phyloP scores from a whole-genome alignment of 1,139 yeast species.

The Candida tetrigidarum region DNA sequence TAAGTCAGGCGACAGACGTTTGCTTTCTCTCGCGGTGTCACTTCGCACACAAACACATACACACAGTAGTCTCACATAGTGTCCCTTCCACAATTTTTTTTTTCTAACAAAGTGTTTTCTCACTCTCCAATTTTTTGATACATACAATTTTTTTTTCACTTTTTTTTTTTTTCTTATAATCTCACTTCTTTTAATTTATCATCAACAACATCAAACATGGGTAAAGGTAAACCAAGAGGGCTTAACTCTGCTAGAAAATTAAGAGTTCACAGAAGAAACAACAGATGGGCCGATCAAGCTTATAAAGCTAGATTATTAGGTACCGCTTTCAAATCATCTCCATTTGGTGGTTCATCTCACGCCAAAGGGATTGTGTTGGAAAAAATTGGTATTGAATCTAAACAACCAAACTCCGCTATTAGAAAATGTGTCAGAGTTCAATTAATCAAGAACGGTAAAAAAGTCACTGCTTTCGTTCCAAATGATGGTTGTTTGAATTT shows the following conservation, averaged over 20 bases:
- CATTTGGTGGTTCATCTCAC: conserved; percentile 99
- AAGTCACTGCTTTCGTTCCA: conserved; percentile 99
- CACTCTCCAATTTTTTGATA: too few relatives aligned
- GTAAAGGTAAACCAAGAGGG: conserved; percentile 97
- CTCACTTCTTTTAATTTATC: conserved; percentile 2
- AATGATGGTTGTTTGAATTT: conserved; percentile 99
- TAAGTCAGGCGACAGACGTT: too few relatives aligned
- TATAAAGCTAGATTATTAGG: conserved; percentile 99
- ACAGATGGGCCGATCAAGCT: conserved; percentile 99
- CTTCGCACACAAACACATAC: too few relatives aligned
- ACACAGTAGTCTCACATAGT: too few relatives aligned
- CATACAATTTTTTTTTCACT: conserved; percentile 10
- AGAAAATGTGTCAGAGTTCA: conserved; percentile 99
- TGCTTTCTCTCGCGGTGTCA: neutral
- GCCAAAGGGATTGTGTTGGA: conserved; percentile 99
- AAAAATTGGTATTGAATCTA: conserved; percentile 99
- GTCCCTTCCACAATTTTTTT: conserved; percentile 1
- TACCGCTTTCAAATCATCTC: conserved; percentile 99
- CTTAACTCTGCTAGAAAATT: conserved; percentile 99
- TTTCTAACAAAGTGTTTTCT: too few relatives aligned
- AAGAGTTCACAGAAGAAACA: conserved; percentile 99
- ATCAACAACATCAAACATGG: conserved; percentile 46
- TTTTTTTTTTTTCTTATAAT: conserved; percentile 1
- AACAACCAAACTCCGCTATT: conserved; percentile 99
- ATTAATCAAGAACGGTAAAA: conserved; percentile 99